Evolutionary conservation across 2,329 filamentous ascomycete species (phyloP).

Genomic region (Chalaropsis thielavioides): DNA sequence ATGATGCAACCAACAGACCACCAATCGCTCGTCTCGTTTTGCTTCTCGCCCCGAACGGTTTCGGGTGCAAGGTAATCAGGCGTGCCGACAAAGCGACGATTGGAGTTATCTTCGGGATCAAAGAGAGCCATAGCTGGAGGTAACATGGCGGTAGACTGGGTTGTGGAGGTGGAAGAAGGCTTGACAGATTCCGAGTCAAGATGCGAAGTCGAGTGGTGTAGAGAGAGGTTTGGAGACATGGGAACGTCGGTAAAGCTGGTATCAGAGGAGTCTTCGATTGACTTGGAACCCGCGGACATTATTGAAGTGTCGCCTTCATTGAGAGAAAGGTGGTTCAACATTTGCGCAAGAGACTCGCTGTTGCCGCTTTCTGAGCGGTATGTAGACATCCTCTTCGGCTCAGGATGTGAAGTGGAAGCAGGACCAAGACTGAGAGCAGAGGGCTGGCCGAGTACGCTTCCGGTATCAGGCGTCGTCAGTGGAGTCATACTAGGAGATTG

Average conservation of each 20-base stretch:
- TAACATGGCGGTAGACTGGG: constrained; percentile 53
- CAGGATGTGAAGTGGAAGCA: constrained; percentile 40
- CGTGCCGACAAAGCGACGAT: constrained; percentile 85
- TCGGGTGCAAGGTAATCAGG: constrained; percentile 95
- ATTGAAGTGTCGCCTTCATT: constrained; percentile 39
- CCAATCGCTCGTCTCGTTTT: constrained; percentile 98
- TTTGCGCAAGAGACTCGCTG: constrained; percentile 68
- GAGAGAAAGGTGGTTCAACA: constrained; percentile 68
- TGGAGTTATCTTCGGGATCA: constrained; percentile 64
- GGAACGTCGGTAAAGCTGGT: constrained; percentile 47
- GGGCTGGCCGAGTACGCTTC: constrained; percentile 57
- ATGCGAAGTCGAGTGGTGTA: constrained; percentile 8
- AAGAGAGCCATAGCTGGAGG: constrained; percentile 88
- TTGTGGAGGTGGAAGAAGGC: constrained; percentile 29
- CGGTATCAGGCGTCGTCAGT: constrained; percentile 61
- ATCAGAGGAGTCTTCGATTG: constrained; percentile 42
- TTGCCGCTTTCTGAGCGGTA: constrained; percentile 85
- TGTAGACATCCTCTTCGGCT: constrained; percentile 38
- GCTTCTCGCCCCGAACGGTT: constrained; percentile 85
- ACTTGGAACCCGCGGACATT: constrained; percentile 34
- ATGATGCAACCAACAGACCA: constrained; percentile 98
- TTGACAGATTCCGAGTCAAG: constrained; percentile 25
- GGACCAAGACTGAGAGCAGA: constrained; percentile 77
- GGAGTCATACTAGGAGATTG: constrained; percentile 80
- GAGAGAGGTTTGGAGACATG: constrained; percentile 57